phyloP scores from a whole-genome alignment of 164 flowering plant species.

The Saururus chinensis region DNA sequence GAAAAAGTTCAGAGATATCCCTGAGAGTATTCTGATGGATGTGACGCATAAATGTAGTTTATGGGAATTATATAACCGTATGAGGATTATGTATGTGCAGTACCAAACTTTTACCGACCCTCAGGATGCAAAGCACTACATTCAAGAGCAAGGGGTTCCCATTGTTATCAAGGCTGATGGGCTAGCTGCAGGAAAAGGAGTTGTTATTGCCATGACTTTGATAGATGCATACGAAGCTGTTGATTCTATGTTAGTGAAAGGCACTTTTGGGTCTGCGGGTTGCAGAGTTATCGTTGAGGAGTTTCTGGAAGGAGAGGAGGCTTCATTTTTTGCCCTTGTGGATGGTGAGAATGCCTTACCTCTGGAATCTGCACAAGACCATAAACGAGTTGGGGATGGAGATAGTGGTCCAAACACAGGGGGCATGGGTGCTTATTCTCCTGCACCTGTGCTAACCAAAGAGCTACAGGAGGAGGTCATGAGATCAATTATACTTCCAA shows the following conservation, averaged over 20 bases:
- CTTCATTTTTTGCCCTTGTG: slow-evolving; percentile 94
- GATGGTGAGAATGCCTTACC: slow-evolving; percentile 93
- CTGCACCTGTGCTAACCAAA: slow-evolving; percentile 78
- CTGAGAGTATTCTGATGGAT: not conserved
- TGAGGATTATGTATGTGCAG: slow-evolving; percentile 30
- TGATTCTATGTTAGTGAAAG: slow-evolving; percentile 76
- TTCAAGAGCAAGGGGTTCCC: slow-evolving; percentile 79
- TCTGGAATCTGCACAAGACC: slow-evolving; percentile 95
- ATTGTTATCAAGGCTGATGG: slow-evolving; percentile 96
- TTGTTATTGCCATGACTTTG: slow-evolving; percentile 80
- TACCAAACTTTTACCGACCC: slow-evolving; percentile 75
- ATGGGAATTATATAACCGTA: too few species aligned
- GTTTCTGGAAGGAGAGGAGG: slow-evolving; percentile 91
- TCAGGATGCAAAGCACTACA: slow-evolving; percentile 65
- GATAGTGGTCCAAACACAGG: slow-evolving; percentile 98
- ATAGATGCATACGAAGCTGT: slow-evolving; percentile 86
- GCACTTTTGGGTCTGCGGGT: slow-evolving; percentile 80
- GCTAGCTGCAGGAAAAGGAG: slow-evolving; percentile 96
- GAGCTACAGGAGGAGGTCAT: slow-evolving; percentile 70
- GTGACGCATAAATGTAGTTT: too few species aligned
- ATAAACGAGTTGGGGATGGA: slow-evolving; percentile 95
- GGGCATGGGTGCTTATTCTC: slow-evolving; percentile 98
- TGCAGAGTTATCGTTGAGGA: slow-evolving; percentile 77
- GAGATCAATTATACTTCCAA: slow-evolving; percentile 76
- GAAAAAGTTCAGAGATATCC: not conserved